Conservation (phyloP, 495 filamentous ascomycete genomes). For the Penicillium ochrochloron region DNA sequence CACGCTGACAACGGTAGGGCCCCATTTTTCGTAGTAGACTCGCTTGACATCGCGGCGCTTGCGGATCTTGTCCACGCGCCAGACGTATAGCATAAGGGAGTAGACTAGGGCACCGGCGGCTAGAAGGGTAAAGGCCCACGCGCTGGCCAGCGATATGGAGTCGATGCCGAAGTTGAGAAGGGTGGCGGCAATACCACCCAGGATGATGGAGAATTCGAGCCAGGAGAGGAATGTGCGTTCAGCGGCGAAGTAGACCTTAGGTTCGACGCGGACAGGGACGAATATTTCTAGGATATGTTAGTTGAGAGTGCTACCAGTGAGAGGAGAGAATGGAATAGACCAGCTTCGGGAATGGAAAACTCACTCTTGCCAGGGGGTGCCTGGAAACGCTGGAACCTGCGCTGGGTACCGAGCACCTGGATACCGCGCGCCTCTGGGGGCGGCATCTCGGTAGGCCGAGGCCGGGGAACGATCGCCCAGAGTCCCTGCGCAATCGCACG, state of each 20-base stretch:
- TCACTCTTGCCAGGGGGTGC: conserved; percentile 87
- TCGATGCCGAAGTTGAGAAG: conserved; percentile 84
- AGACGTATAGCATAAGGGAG: conserved; percentile 80
- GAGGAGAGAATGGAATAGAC: not conserved
- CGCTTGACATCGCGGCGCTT: conserved; percentile 73
- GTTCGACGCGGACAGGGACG: conserved; percentile 93
- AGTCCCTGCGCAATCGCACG: conserved; percentile 50
- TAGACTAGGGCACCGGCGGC: conserved; percentile 78
- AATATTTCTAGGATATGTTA: conserved; percentile 67
- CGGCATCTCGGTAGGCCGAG: conserved; percentile 64
- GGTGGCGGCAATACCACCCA: conserved; percentile 88
- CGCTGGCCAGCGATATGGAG: conserved; percentile 62
- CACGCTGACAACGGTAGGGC: conserved; percentile 78
- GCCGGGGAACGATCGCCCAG: conserved; percentile 59
- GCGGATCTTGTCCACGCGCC: conserved; percentile 82
- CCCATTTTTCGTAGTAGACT: conserved; percentile 84
- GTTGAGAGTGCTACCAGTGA: not conserved
- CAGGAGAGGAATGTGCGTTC: conserved; percentile 96
- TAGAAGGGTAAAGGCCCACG: conserved; percentile 80
- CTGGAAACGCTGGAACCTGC: conserved; percentile 68
- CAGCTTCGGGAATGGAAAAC: conserved; percentile 21
- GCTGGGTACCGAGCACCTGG: conserved; percentile 55
- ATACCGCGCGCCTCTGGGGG: conserved; percentile 51
- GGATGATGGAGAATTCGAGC: conserved; percentile 95
- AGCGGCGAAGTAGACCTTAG: conserved; percentile 96